Conservation (phyloP, 129 eudicot genomes). For the Centrapalus pauciflorus region DNA sequence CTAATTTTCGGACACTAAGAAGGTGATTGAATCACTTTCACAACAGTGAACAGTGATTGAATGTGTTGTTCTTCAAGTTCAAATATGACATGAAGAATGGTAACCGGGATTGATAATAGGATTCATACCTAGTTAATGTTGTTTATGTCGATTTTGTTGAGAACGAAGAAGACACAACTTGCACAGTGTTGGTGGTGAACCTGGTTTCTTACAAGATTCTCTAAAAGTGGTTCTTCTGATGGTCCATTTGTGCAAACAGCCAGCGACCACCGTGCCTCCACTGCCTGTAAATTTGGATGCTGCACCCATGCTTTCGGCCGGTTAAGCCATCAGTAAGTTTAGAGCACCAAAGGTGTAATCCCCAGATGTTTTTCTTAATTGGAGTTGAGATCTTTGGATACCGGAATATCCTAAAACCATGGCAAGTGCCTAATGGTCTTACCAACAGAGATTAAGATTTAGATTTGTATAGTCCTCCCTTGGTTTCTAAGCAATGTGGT, state of each 20-base stretch:
- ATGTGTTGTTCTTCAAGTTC: neutral
- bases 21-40: constrained; percentile 4
- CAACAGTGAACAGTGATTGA: neutral
- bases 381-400: neutral
- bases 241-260: too few relatives aligned
- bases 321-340: constrained; percentile 63
- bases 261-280: too few relatives aligned
- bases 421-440: neutral
- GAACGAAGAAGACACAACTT: constrained; percentile 37
- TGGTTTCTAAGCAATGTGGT: too few relatives aligned
- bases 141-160: constrained; percentile 37
- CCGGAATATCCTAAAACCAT: neutral
- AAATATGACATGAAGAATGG: neutral
- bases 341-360: constrained; percentile 58
- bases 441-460: too few relatives aligned
- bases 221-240: too few relatives aligned
- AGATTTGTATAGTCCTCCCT: too few relatives aligned
- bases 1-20: too few relatives aligned
- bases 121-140: neutral
- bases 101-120: neutral
- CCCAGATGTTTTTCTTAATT: constrained; percentile 47
- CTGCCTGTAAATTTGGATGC: constrained; percentile 71
- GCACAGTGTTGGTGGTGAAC: constrained; percentile 36
- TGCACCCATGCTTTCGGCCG: constrained; percentile 59
- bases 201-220: too few relatives aligned